These are phyloP conservation scores for Allantophomopsis cytisporea DNA, from an alignment of 2,329 filamentous ascomycete genomes.

Conservation along the genomic window DNA sequence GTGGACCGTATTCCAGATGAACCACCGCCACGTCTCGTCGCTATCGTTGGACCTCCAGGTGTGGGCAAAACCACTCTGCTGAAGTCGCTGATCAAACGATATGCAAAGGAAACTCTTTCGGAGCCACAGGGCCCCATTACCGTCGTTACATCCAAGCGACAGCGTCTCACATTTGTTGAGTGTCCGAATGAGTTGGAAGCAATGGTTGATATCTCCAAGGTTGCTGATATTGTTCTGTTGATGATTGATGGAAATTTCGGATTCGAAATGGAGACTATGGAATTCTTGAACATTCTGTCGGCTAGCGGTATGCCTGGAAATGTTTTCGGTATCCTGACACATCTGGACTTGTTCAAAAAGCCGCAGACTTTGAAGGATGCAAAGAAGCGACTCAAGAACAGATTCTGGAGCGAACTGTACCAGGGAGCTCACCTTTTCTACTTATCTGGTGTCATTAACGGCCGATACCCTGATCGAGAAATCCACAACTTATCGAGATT, in stretches of 20 bases:
- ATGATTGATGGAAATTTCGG: constrained; percentile 99
- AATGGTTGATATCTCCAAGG: constrained; percentile 95
- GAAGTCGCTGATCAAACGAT: constrained; percentile 86
- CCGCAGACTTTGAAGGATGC: constrained; percentile 83
- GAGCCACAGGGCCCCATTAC: constrained; percentile 87
- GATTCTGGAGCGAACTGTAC: constrained; percentile 94
- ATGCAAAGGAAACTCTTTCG: constrained; percentile 88
- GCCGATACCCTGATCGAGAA: constrained; percentile 90
- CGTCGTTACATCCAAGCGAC: constrained; percentile 90
- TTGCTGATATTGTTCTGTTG: constrained; percentile 90
- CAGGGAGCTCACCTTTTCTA: constrained; percentile 97
- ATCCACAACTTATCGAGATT: constrained; percentile 93
- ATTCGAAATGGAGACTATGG: constrained; percentile 99
- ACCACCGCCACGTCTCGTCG: constrained; percentile 82
- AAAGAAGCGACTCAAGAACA: constrained; percentile 91
- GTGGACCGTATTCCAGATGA: constrained; percentile 94
- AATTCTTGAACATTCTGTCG: constrained; percentile 90
- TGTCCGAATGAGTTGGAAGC: constrained; percentile 92
- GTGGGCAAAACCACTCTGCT: constrained; percentile 92
- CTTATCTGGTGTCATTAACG: constrained; percentile 90
- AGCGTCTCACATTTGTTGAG: constrained; percentile 90
- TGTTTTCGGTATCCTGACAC: constrained; percentile 92
- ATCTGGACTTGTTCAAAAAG: constrained; percentile 90
- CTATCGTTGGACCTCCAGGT: constrained; percentile 88
- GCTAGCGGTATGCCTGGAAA: constrained; percentile 97